Evolutionary conservation across 805 yeast species (phyloP).

Genomic region (Metschnikowia koreensis): DNA sequence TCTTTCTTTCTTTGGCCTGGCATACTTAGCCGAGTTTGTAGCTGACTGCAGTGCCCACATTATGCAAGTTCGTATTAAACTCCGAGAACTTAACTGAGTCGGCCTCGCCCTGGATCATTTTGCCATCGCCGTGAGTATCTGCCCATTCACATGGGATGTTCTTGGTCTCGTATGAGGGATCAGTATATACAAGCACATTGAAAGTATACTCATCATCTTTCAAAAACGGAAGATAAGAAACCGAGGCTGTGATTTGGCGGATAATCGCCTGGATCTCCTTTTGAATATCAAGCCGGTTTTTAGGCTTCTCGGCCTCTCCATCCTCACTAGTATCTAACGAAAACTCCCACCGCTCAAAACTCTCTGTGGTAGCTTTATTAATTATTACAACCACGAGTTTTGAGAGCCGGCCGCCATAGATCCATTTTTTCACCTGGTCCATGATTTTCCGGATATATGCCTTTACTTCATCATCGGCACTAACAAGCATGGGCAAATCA

Average conservation of each 20-base stretch:
- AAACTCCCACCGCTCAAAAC: constrained; percentile 86
- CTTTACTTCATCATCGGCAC: constrained; percentile 74
- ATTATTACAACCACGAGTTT: constrained; percentile 72
- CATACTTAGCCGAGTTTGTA: constrained; percentile 39
- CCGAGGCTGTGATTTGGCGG: constrained; percentile 85
- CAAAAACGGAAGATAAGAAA: constrained; percentile 77
- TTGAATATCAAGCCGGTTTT: constrained; percentile 52
- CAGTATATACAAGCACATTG: constrained; percentile 81
- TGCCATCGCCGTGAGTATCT: constrained; percentile 60
- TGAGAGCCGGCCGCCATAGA: constrained; percentile 63
- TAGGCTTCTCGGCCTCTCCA: constrained; percentile 18
- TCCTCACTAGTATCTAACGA: constrained; percentile 47
- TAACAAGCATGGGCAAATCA: constrained; percentile 69
- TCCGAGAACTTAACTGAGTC: constrained; percentile 70
- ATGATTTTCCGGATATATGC: constrained; percentile 65
- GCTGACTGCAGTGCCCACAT: constrained; percentile 70
- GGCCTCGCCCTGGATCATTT: constrained; percentile 49
- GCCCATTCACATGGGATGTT: constrained; percentile 81
- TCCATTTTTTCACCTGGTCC: constrained; percentile 65
- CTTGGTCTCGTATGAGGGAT: constrained; percentile 47
- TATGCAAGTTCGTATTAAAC: constrained; percentile 66
- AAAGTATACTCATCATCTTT: constrained; percentile 62
- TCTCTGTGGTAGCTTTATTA: constrained; percentile 61
- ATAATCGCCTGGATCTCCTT: constrained; percentile 80
- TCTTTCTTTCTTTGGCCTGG: not conserved